Evolutionary conservation across 2,329 filamentous ascomycete genomes (phyloP), one percentile per base, ranked within the genome.

Genomic region (Penicillium crustosum): DNA sequence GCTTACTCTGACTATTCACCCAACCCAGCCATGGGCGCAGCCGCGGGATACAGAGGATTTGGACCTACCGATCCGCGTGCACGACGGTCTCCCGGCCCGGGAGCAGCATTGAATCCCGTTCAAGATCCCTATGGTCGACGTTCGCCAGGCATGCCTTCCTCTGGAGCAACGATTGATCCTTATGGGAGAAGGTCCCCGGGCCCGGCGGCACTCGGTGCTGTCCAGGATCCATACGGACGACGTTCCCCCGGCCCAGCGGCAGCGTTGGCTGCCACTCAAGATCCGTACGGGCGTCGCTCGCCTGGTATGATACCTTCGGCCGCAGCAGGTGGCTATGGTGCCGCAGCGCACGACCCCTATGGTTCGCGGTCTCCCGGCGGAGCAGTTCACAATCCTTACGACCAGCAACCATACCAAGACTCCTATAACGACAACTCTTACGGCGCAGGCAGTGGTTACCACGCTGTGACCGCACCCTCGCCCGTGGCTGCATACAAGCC

Each of bases 381-480:
- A 12, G 58, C 60, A 15, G 45, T 61, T 10, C 51, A 65, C 41
- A 66, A 63, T 15, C 67, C 68, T n/a, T 71, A 71, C 38, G 66
- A 65, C 31, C 61, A 53, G 41, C 50, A 53, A 36, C 31, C 59
- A 10, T 52, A 62, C 43, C 47, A 61, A 17, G 55, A 55, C 27
- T 42, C 63, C 10, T 61, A 64, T 25, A 55, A 64, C 9, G 57
- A 61, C 43, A 55, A 65, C 47, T 57, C 53, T 36, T 51, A 53
- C 41, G 31, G 27, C 27, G 31, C 53, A 21, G 49, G 29, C 12
- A 49, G 44, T n/a, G 59, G 55, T 38, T 66, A 64, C 53, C 59
- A 63, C 49, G 58, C 60, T 29, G 44, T 61, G 25, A 53, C 63
- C 31, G 59, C 64, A 39, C 42, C 63, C 31, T 53, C 68, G 19